These are phyloP conservation scores for Amoebophrya sp. DNA, from an alignment of 169 alveolate species.

Conservation along the genomic window DNA sequence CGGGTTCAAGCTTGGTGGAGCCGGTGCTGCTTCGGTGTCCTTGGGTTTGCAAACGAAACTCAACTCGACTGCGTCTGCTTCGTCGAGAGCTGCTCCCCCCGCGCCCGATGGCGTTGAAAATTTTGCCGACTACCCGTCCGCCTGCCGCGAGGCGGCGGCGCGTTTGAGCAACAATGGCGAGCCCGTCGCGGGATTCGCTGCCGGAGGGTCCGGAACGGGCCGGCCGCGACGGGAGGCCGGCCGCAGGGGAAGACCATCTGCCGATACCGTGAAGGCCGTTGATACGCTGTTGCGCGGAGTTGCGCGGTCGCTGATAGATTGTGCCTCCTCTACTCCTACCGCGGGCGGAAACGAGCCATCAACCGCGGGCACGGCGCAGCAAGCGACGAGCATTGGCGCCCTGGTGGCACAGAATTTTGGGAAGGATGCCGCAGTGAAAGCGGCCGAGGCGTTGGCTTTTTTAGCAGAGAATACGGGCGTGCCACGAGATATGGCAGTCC, in stretches of 20 bases:
- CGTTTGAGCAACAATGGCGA: not conserved
- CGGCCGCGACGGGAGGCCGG: slow-evolving; percentile 8
- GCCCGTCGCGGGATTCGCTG: not conserved
- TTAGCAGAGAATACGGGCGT: slow-evolving; percentile 9
- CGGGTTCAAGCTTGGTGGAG: too few relatives aligned
- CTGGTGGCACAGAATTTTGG: too few relatives aligned
- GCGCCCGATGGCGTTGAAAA: too few relatives aligned
- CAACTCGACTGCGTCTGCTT: too few relatives aligned
- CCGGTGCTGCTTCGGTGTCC: too few relatives aligned
- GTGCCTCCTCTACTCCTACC: not conserved
- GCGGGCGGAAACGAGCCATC: not conserved
- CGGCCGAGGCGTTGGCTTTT: not conserved
- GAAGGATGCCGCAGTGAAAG: not conserved
- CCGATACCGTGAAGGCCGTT: not conserved
- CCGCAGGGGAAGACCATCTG: not conserved
- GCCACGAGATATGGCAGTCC: not conserved
- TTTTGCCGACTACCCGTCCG: not conserved
- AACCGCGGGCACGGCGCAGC: not conserved
- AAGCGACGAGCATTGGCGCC: not conserved
- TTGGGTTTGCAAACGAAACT: too few relatives aligned
- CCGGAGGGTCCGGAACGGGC: not conserved
- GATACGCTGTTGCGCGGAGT: not conserved
- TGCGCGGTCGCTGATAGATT: not conserved
- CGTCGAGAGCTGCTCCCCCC: too few relatives aligned
- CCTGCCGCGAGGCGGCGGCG: not conserved